These are phyloP conservation scores for Globisporangium camurandrum DNA, from an alignment of 352 stramenopile species.

Conservation along the genomic window DNA sequence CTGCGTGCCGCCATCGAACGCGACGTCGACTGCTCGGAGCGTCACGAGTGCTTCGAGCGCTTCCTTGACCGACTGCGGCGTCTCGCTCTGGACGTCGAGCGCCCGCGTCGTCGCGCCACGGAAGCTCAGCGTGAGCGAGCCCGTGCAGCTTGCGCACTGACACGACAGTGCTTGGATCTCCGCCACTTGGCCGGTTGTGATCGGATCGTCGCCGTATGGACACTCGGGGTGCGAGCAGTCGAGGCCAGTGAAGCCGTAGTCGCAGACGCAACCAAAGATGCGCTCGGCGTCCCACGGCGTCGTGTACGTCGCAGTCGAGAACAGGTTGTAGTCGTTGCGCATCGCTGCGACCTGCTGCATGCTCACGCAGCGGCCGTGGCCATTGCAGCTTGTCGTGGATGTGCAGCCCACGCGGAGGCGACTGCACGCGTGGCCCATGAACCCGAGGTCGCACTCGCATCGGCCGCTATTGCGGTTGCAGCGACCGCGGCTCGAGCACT, in stretches of 20 bases:
- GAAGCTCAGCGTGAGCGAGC: conserved; percentile 63
- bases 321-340: conserved; percentile 37
- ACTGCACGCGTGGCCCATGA: no score
- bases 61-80: conserved; percentile 27
- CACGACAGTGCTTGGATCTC: conserved; percentile 65
- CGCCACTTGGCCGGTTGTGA: conserved; percentile 41
- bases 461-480: conserved; percentile 72
- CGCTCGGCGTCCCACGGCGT: conserved; percentile 86
- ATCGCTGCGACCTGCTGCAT: conserved; percentile 59
- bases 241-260: conserved; percentile 74
- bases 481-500: conserved; percentile 60
- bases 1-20: conserved; percentile 29
- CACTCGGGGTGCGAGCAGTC: conserved; percentile 71
- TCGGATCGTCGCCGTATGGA: conserved; percentile 60
- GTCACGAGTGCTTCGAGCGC: conserved; percentile 45
- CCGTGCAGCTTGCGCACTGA: conserved; percentile 26
- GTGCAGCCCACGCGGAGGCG: no score
- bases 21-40: conserved; percentile 39
- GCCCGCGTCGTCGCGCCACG: conserved; percentile 29
- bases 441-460: conserved; percentile 82
- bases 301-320: conserved; percentile 42
- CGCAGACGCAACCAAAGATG: conserved; percentile 85
- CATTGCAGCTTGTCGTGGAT: conserved; percentile 73
- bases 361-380: conserved; percentile 66
- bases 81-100: conserved; percentile 34